phyloP scores from a whole-genome alignment of 257 asterid species.

The Ehretia macrophylla region DNA sequence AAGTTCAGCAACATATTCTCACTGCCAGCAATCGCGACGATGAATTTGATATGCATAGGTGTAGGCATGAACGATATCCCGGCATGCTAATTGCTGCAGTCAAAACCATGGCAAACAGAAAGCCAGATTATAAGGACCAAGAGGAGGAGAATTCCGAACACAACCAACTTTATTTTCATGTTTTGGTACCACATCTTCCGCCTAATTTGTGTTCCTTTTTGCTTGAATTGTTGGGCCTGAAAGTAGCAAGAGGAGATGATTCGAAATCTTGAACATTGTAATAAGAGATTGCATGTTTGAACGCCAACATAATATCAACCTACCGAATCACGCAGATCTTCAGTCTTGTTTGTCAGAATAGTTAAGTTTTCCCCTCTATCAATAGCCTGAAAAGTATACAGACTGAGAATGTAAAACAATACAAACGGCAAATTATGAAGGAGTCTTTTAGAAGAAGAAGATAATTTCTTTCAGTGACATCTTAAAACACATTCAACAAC shows the following conservation, averaged over 20 bases:
- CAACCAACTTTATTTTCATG: constrained; percentile 81
- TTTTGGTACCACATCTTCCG: constrained; percentile 92
- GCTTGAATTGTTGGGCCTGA: constrained; percentile 68
- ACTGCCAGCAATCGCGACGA: too few species aligned
- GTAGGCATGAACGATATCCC: background rate
- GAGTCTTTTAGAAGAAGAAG: background rate
- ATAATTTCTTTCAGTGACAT: background rate
- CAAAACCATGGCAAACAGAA: constrained; percentile 64
- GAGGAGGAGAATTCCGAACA: constrained; percentile 57
- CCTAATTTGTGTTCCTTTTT: constrained; percentile 47
- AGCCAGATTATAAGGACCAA: constrained; percentile 71
- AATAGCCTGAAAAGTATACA: constrained; percentile 48
- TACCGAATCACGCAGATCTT: constrained; percentile 73
- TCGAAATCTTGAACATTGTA: background rate
- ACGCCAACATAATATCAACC: constrained; percentile 1
- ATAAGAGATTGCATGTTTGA: background rate
- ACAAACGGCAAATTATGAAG: background rate
- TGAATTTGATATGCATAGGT: background rate
- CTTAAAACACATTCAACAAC: too few species aligned
- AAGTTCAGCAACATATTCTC: too few species aligned
- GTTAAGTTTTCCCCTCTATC: constrained; percentile 75
- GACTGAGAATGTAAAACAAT: constrained; percentile 6
- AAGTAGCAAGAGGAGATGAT: constrained; percentile 1
- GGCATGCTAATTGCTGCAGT: constrained; percentile 54
- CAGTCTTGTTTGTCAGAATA: constrained; percentile 60